These are phyloP conservation scores for Rhynchosporium graminicola DNA, from an alignment of 2,329 filamentous ascomycete genomes.

Conservation along the genomic window DNA sequence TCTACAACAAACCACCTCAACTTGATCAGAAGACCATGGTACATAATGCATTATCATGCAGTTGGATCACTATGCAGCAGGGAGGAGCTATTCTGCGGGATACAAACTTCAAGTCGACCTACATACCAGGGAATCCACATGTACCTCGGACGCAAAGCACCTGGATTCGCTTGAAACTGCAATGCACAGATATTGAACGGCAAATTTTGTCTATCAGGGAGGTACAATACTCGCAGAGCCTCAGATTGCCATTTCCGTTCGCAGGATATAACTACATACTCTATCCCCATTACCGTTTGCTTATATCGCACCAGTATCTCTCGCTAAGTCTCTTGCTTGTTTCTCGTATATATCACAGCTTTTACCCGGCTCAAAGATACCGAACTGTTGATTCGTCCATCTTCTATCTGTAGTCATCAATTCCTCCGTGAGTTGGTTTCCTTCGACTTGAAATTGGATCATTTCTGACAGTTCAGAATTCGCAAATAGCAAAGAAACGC, in stretches of 20 bases:
- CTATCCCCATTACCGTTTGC: not conserved
- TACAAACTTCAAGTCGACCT: not conserved
- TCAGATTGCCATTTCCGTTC: not conserved
- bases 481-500: no score
- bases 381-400: not conserved
- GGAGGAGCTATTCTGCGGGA: not conserved
- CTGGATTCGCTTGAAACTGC: not conserved
- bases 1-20: not conserved
- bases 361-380: no score
- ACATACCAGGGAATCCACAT: not conserved
- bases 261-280: not conserved
- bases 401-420: no score
- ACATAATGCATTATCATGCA: not conserved
- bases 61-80: not conserved
- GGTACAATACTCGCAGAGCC: not conserved
- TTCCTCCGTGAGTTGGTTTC: no score
- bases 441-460: no score
- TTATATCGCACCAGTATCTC: not conserved
- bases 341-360: not conserved
- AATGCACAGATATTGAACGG: not conserved
- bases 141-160: not conserved
- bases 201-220: not conserved
- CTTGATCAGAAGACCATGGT: not conserved
- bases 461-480: no score
- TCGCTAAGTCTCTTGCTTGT: not conserved